Base-by-base conservation (phyloP, 192 early-diverging fungal species). In the Coemansia sp. region DNA sequence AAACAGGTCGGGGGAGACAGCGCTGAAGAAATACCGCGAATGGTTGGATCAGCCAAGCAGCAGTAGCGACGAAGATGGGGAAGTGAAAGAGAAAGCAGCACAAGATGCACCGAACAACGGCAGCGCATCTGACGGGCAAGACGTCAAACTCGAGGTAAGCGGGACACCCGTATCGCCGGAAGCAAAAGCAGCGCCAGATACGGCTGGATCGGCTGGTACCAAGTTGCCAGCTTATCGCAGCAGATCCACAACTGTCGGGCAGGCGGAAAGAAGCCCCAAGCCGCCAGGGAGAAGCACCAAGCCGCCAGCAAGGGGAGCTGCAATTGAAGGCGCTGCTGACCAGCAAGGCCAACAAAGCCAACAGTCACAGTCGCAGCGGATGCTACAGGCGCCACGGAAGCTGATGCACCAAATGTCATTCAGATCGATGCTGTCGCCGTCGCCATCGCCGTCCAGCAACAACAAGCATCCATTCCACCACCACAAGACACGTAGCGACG, bases 11-110 rank as follows among this genome's bases (percentile, higher is more conserved):
- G 9, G 10, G 10, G 14, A 57, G n/a, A 64, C 75, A 18, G 70
- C 72, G 24, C 35, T 79, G 18, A 68, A 79, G 23, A 53, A 35
- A 24, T 79, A 79, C 51, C 77, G 72, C 41, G 30, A 67, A 34
- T 79, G 77, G 77, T 62, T 79, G 55, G 62, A 74, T 20, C 67
- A 73, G 30, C 55, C 46, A 30, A 74, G 72, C 56, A 67, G 69
- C 57, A 68, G 69, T 44, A 51, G 33, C 36, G 38, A 33, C 6
- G 30, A 48, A 24, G 44, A 48, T 5, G 8, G 38, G 0, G 16
- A 20, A 11, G n/a, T 38, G n/a, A 7, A 35, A 4, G 57, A 59
- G 57, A 18, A 14, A 59, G 57, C 34, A 15, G 57, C 1, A 59
- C 30, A 1, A 3, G 30, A 30, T 30, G 30, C 30, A 30, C 30